Evolutionary conservation across 768 basidiomycete genomes (phyloP).

Genomic region (Boletus vinaceobasis): DNA sequence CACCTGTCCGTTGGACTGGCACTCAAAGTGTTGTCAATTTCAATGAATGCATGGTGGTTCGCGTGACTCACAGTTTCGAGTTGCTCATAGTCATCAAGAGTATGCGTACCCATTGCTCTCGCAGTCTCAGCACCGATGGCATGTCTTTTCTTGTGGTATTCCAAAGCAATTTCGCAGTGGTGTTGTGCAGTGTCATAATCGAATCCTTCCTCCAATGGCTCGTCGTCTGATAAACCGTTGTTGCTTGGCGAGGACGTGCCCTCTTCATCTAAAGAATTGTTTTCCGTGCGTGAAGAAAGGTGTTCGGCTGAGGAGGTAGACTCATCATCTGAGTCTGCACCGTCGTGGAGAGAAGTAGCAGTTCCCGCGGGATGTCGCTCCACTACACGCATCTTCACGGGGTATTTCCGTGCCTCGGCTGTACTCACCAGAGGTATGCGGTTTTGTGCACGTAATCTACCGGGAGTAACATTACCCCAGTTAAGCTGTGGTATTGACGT

Average conservation of each 20-base stretch:
- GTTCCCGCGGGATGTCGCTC: constrained; percentile 50
- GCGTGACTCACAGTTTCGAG: constrained; percentile 40
- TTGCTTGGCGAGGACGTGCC: constrained; percentile 20
- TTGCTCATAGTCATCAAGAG: constrained; percentile 42
- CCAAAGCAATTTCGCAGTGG: constrained; percentile 71
- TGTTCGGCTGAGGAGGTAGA: constrained; percentile 38
- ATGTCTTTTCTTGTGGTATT: constrained; percentile 62
- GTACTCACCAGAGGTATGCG: constrained; percentile 34
- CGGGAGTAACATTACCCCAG: constrained; percentile 57
- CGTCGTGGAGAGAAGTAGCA: constrained; percentile 7
- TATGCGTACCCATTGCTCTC: constrained; percentile 47
- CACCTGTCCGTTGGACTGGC: constrained; percentile 44
- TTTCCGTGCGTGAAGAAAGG: constrained; percentile 34
- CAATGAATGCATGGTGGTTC: constrained; percentile 1
- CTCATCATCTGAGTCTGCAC: constrained; percentile 69
- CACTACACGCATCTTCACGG: constrained; percentile 69
- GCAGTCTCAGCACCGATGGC: constrained; percentile 53
- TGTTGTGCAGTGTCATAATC: constrained; percentile 63
- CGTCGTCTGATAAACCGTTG: constrained; percentile 35
- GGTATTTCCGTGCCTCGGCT: constrained; percentile 34
- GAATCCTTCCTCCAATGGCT: constrained; percentile 44
- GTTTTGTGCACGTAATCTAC: constrained; percentile 41
- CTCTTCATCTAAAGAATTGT: constrained; percentile 22
- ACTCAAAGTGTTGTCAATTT: neutral
- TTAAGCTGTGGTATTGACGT: constrained; percentile 23